A percentile compares a stretch with the other conserved stretches of the same genome.
phyloP scores from a whole-genome alignment of 345 rosid species.

The Cardiospermum halicacabum region DNA sequence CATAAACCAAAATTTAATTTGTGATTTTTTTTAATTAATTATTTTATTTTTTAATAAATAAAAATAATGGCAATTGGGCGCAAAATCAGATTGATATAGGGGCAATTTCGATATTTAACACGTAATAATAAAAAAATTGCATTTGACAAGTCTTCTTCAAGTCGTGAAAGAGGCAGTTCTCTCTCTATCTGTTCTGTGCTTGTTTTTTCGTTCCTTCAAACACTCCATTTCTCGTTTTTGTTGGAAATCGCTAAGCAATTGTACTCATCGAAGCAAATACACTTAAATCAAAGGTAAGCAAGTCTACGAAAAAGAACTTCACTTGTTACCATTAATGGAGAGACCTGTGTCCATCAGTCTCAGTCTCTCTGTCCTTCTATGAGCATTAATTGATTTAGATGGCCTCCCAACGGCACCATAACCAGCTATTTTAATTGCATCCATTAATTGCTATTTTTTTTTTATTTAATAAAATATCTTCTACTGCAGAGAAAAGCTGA shows the following conservation, averaged over 20 bases:
- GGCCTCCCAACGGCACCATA: constrained; percentile 34
- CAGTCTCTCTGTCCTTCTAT: constrained; percentile 5
- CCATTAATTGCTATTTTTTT: background rate
- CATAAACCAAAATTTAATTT: too few species aligned
- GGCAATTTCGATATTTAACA: constrained; percentile 13
- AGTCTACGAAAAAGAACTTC: background rate
- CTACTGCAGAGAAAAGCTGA: background rate
- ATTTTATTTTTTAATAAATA: too few species aligned
- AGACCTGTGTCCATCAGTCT: constrained; percentile 10
- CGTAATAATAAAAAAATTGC: background rate
- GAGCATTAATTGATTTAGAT: constrained; percentile 40
- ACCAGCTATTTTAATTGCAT: constrained; percentile 14
- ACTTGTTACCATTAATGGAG: constrained; percentile 16
- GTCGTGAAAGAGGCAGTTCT: background rate
- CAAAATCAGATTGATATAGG: background rate
- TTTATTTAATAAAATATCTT: background rate
- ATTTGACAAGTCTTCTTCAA: background rate
- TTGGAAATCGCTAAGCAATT: constrained; percentile 17
- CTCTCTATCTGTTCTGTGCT: background rate
- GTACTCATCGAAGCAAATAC: constrained; percentile 27
- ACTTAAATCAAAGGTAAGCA: constrained; percentile 7
- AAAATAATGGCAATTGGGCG: too few species aligned
- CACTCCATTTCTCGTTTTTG: too few species aligned
- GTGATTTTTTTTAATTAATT: too few species aligned
- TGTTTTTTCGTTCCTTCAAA: background rate